Evolutionary conservation across 2,329 filamentous ascomycete genomes (phyloP).

Genomic region (Herpotrichia juniperi): DNA sequence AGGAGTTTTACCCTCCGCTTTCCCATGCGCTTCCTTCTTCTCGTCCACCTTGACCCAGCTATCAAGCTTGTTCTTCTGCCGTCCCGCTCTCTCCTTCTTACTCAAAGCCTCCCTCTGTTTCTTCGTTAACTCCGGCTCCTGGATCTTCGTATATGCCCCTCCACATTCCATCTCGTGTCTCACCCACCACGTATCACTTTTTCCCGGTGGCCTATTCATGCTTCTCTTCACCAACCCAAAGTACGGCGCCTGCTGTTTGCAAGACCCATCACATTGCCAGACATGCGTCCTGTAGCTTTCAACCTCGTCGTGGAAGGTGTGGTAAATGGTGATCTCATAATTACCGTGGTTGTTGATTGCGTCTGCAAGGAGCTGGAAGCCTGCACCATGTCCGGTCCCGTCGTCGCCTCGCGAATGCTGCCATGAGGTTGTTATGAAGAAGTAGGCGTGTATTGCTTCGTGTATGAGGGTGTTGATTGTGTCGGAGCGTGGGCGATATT

Average conservation of each 20-base stretch:
- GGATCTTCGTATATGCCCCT: constrained; percentile 49
- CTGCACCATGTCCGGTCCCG: constrained; percentile 50
- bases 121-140: constrained; percentile 50
- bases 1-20: constrained; percentile 19
- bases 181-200: constrained; percentile 50
- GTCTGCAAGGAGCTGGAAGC: constrained; percentile 51
- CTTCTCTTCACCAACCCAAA: constrained; percentile 54
- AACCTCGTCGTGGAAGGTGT: constrained; percentile 55
- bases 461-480: constrained; percentile 53
- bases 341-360: constrained; percentile 52
- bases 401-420: constrained; percentile 49
- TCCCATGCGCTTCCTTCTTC: constrained; percentile 6
- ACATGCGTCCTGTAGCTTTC: constrained; percentile 53
- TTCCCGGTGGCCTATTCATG: constrained; percentile 53
- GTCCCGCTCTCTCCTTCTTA: constrained; percentile 48
- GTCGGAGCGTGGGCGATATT: constrained; percentile 51
- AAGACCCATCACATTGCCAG: constrained; percentile 52
- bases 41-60: constrained; percentile 41
- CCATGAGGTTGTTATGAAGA: constrained; percentile 54
- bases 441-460: constrained; percentile 54
- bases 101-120: constrained; percentile 48
- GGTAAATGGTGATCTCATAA: constrained; percentile 50
- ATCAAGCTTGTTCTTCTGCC: constrained; percentile 54
- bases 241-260: constrained; percentile 45
- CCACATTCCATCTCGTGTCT: constrained; percentile 50